Evolutionary conservation across 108 stramenopile genomes (phyloP).

Genomic region (Craspedostauros australis): DNA sequence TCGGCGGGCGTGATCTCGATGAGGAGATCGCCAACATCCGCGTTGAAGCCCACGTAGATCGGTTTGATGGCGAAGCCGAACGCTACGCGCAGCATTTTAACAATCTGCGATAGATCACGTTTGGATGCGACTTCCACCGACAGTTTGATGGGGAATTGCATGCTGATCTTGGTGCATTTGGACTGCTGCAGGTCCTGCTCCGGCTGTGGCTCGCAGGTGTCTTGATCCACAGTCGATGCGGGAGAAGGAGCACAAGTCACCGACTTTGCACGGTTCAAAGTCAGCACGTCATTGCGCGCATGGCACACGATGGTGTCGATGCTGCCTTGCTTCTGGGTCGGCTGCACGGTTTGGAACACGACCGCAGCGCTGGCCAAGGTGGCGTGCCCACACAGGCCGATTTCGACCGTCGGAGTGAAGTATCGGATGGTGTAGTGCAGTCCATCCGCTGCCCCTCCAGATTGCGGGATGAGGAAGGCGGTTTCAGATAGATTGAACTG

Average conservation of each 20-base stretch:
- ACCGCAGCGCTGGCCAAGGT: slow-evolving; percentile 62
- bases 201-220: too few relatives aligned
- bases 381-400: slow-evolving; percentile 92
- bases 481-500: slow-evolving; percentile 96
- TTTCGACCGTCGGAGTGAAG: slow-evolving; percentile 70
- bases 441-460: slow-evolving; percentile 5
- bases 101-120: slow-evolving; percentile 28
- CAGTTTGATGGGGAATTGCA: slow-evolving; percentile 47
- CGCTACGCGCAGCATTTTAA: slow-evolving; percentile 53
- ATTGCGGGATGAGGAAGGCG: slow-evolving; percentile 68
- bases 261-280: slow-evolving; percentile 14
- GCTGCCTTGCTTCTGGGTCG: slow-evolving; percentile 4
- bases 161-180: slow-evolving; percentile 27
- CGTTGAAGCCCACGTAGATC: slow-evolving; percentile 57
- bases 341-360: slow-evolving; percentile 31
- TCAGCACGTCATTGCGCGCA: slow-evolving; percentile 40
- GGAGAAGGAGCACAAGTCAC: background rate
- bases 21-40: slow-evolving; percentile 67
- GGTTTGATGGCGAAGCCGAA: slow-evolving; percentile 37
- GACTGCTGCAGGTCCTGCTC: too few relatives aligned
- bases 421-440: slow-evolving; percentile 66
- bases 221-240: too few relatives aligned
- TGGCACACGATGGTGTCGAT: slow-evolving; percentile 39
- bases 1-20: slow-evolving; percentile 61
- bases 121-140: slow-evolving; percentile 17